Evolutionary conservation across 2,329 filamentous ascomycete genomes (phyloP), one percentile per base, ranked within the genome.

Genomic region (Colletotrichum magnum): DNA sequence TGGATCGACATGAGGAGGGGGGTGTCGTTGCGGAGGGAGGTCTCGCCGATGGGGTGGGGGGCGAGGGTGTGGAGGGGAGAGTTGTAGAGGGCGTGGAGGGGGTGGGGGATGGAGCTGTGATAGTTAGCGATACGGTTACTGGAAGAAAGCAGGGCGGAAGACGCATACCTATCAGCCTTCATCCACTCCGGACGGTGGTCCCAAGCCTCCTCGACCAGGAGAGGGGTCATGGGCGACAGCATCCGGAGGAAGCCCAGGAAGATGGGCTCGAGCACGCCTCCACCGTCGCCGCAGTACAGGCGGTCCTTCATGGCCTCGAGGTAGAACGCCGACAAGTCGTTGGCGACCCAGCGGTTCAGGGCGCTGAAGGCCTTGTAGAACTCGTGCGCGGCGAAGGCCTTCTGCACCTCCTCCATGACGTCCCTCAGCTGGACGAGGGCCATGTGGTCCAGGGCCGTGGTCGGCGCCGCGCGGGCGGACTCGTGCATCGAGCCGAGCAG

Each of bases 261-360:
- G 63, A 98, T 88, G 32, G 88, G 85, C 72, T 89, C 87, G 56
- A 93, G 81, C 5, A 88, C 84, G 54, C 92, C 92, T 15, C 88
- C 86, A 15, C 88, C 88, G 69, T 91, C 88, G 36, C 93, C 93
- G 53, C 95, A 96, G 83, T 99, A 99, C 1, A 98, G 85, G 3
- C 94, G 87, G 76, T 99, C 96, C 80, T 99, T 99, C 74, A 95
- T 86, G 0, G 93, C 90, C 80, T 99, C 96, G 66, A 99, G 89
- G 79, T 98, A 99, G 79, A 98, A 97, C 0, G 95, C 92, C 0
- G 94, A 98, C 26, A 99, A 86, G 73, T 98, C 93, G 26, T 87
- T 90, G 64, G 90, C 90, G 68, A 97, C 87, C 91, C 95, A 98
- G 71, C 89, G 88, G 79, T 95, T 97, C 72, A 98, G 86, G 4